Evolutionary conservation across 2,329 filamentous ascomycete species (phyloP).

Genomic region (Anisogramma anomala): DNA sequence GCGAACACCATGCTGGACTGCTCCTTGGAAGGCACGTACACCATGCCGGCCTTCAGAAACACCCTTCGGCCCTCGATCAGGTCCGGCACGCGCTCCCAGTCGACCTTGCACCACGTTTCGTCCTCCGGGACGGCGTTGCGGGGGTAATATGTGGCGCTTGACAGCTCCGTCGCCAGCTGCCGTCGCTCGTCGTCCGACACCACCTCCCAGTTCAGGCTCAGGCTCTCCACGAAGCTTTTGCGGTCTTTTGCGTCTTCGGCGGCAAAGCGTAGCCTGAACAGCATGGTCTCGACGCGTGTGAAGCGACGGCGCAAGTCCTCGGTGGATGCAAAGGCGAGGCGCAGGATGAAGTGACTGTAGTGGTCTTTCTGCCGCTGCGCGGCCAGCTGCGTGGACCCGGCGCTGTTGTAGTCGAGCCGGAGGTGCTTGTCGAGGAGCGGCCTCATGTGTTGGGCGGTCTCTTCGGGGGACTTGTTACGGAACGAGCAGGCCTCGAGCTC

Average conservation of each 20-base stretch:
- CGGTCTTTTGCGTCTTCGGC: slow-evolving; percentile 66
- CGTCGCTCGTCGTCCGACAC: slow-evolving; percentile 67
- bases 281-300: slow-evolving; percentile 71
- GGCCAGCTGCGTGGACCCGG: slow-evolving; percentile 44
- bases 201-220: slow-evolving; percentile 76
- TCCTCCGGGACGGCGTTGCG: slow-evolving; percentile 43
- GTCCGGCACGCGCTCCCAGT: slow-evolving; percentile 88
- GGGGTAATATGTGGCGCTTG: slow-evolving; percentile 33
- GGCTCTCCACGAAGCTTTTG: slow-evolving; percentile 59
- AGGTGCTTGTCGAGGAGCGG: slow-evolving; percentile 80
- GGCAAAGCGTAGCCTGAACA: slow-evolving; percentile 74
- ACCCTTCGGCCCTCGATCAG: slow-evolving; percentile 71
- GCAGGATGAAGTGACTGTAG: slow-evolving; percentile 94
- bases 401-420: slow-evolving; percentile 65
- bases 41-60: slow-evolving; percentile 68
- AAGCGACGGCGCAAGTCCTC: slow-evolving; percentile 85
- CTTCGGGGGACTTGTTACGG: slow-evolving; percentile 73
- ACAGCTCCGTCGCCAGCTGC: slow-evolving; percentile 50
- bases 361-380: slow-evolving; percentile 86
- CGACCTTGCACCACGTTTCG: slow-evolving; percentile 88
- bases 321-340: slow-evolving; percentile 82
- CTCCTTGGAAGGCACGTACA: slow-evolving; percentile 79
- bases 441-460: slow-evolving; percentile 75
- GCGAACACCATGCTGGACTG: slow-evolving; percentile 81
- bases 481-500: slow-evolving; percentile 92